Base-by-base conservation (phyloP, 352 stramenopile genomes). In the Thalassiosira exigua region DNA sequence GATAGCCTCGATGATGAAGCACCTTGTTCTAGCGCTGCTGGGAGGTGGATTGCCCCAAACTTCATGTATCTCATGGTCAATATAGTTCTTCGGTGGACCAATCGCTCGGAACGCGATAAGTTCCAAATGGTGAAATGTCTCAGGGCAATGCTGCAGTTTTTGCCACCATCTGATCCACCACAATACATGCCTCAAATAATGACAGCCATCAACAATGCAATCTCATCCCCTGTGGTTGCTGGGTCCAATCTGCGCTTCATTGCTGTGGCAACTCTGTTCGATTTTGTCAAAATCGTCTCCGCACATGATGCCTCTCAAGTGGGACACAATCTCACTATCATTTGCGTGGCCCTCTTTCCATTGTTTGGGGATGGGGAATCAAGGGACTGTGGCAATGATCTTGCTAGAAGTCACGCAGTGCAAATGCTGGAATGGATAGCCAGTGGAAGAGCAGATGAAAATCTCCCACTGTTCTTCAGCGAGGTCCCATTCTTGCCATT, bases 51-150 rank as follows among this genome's bases (percentile, higher is more conserved):
- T 19, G 81, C 81, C 9, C 69, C 70, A 41, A 83, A 92, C 69
- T 93, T 94, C 41, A 91, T 94, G 87, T 91, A 86, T 75, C 77
- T 94, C 4, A 53, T 94, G 4, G 87, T 93, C 9, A 93, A 91
- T 54, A 70, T 92, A 46, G 75, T 94, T 17, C 66, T 84, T 22
- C 67, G 79, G 58, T 93, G 87, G 87, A 56, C 69, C 27, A 69
- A 66, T 27, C 78, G 79, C 26, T 77, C 69, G 2, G 46, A 78
- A 17, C 39, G 44, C 39, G 86, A 93, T 30, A 73, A 85, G 26
- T 75, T 90, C 48, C 78, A 86, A 69, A 69, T 84, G 9, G 54
- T 93, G 14, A 82, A 88, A 66, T 88, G 71, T 53, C 69, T 89
- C 2, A 74, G 70, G 29, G 74, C 41, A n/a, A 77, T 90, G 50